These are phyloP conservation scores for Onygenales sp. DNA, from an alignment of 2,329 filamentous ascomycete species.

Conservation along the genomic window DNA sequence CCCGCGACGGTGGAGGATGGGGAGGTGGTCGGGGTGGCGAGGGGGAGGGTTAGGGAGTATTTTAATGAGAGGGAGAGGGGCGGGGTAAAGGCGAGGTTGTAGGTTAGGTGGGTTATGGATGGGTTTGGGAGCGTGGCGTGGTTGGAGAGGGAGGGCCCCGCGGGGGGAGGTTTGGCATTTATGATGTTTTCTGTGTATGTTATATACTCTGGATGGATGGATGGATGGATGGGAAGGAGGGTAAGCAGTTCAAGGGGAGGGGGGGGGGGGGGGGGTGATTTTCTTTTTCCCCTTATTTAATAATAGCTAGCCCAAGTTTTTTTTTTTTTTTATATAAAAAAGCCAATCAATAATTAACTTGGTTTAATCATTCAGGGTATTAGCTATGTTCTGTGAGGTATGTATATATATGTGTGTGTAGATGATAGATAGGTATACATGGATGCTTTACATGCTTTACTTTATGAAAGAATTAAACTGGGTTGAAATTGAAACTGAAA, in stretches of 20 bases:
- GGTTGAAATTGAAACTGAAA: too few species aligned
- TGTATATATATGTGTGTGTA: neutral
- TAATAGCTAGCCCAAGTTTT: neutral
- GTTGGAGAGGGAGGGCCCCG: too few species aligned
- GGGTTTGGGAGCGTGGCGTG: neutral
- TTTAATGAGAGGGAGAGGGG: constrained; percentile 44
- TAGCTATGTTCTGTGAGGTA: neutral
- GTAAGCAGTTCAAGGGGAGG: neutral
- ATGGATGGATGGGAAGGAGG: neutral
- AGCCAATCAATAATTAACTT: too few species aligned
- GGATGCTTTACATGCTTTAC: too few species aligned
- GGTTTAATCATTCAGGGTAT: too few species aligned
- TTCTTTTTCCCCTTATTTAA: neutral
- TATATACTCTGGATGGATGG: neutral
- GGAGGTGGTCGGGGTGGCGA: constrained; percentile 64
- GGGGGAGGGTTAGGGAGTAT: constrained; percentile 63
- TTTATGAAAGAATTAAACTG: too few species aligned
- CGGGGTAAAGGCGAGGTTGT: constrained; percentile 37
- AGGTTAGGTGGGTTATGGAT: constrained; percentile 1
- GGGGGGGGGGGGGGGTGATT: neutral
- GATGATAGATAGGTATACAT: neutral
- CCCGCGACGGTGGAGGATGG: constrained; percentile 81
- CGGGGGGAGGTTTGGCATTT: neutral
- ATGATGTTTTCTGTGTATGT: neutral
- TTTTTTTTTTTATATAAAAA: neutral